Base-by-base conservation (phyloP, 257 asterid species). In the Apocynum venetum region DNA sequence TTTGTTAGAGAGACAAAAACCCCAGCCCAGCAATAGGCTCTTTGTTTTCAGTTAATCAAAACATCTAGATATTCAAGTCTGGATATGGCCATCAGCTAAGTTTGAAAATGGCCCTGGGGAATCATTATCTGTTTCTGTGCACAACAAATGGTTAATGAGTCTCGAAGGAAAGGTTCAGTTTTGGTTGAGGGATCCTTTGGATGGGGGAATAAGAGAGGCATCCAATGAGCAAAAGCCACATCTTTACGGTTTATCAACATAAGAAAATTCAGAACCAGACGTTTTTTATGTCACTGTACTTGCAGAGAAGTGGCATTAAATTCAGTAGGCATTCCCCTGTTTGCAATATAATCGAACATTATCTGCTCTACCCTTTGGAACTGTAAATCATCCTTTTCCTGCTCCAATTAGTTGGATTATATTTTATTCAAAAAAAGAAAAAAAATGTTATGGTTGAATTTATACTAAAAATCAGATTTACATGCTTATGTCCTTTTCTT, bases 221-320 rank as follows among this genome's bases (percentile, higher is more conserved):
- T 2, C 96, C 92, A 93, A 89, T 89, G n/a, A 69, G 47, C 75
- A 49, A 2, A 46, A 9, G 92, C 91, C 97, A 87, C 85, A 43
- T 88, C 81, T 69, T 14, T 76, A 5, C 35, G 49, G 20, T 86
- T 83, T 91, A 93, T 93, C 97, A 79, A 74, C 82, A 25, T 41
- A 71, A 60, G 86, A 68, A 76, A 59, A 76, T 53, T 73, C 76
- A 67, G 79, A 74, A 79, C 89, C 88, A 86, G 82, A 78, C 86
- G 43, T 84, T 80, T 76, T 1, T 53, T 56, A 11, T 52, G 44
- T 60, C 14, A 52, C 35, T 25, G 6, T 56, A 68, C 38, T 25
- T 25, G 31, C 31, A 25, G 31, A 25, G 31, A 25, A 25, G 31
- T 25, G 31, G 31, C 31, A 25, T 25, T 25, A 25, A 25, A 25